A percentile compares a stretch with the other conserved stretches of the same genome.
Evolutionary conservation across 352 stramenopile genomes (phyloP).

Genomic region (Globisporangium heterothallicum): DNA sequence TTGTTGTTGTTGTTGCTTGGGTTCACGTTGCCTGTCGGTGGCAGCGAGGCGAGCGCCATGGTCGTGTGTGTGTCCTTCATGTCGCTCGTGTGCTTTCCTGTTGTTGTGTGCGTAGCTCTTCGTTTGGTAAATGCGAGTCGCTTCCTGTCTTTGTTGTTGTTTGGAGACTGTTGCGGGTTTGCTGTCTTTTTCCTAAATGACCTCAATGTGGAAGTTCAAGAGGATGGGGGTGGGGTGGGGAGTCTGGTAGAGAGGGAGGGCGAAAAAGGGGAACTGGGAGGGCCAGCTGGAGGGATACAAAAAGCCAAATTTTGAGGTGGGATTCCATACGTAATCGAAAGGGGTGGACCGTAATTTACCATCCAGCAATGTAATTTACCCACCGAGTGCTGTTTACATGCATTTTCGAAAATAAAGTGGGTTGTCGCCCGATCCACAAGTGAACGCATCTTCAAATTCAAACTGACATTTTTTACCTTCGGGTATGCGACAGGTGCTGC

Average conservation of each 20-base stretch:
- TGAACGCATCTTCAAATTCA: neutral
- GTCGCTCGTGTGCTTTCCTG: neutral
- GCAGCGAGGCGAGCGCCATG: neutral
- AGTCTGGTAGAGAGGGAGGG: neutral
- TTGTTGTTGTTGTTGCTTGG: constrained; percentile 10
- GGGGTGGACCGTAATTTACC: constrained; percentile 8
- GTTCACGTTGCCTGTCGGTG: constrained; percentile 2
- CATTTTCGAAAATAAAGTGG: neutral
- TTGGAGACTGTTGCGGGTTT: constrained; percentile 9
- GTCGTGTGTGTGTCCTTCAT: constrained; percentile 24
- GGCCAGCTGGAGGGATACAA: constrained; percentile 8
- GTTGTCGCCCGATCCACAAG: neutral
- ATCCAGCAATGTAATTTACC: constrained; percentile 9
- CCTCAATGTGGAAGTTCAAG: constrained; percentile 29
- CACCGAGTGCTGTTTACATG: neutral
- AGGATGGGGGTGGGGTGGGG: constrained; percentile 3
- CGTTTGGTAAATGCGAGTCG: constrained; percentile 10
- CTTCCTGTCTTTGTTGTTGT: constrained; percentile 13
- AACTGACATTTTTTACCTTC: neutral
- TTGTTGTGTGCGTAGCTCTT: constrained; percentile 1
- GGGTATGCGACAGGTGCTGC: neutral
- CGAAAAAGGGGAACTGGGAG: too few species aligned
- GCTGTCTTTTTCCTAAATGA: constrained; percentile 70
- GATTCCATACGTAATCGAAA: constrained; percentile 2
- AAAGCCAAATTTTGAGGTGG: constrained; percentile 7